phyloP scores from a whole-genome alignment of 371 early-diverging fungal genomes.

The Rhizomucor pusillus region DNA sequence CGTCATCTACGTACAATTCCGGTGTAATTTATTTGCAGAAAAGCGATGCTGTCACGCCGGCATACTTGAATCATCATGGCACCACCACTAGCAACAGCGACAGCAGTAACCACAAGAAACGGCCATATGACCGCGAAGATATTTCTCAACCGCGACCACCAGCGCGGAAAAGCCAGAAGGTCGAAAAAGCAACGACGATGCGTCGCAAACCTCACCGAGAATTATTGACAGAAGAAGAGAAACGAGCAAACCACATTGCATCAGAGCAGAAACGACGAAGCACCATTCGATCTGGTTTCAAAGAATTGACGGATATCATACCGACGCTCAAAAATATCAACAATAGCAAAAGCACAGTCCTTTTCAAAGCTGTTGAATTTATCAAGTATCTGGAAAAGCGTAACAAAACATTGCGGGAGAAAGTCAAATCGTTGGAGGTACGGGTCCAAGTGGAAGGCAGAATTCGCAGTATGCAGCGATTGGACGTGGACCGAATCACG shows the following conservation, averaged over 20 bases:
- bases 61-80: not conserved
- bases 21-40: slow-evolving; percentile 27
- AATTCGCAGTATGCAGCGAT: no score
- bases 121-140: not conserved
- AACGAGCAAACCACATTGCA: slow-evolving; percentile 87
- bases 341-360: slow-evolving; percentile 53
- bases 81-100: not conserved
- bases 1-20: slow-evolving; percentile 4
- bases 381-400: slow-evolving; percentile 47
- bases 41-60: slow-evolving; percentile 24
- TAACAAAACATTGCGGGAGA: slow-evolving; percentile 50
- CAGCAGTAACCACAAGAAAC: not conserved
- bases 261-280: slow-evolving; percentile 89
- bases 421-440: slow-evolving; percentile 44
- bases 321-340: slow-evolving; percentile 69
- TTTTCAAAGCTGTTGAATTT: slow-evolving; percentile 57
- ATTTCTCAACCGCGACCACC: no score
- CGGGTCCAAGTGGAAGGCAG: slow-evolving; percentile 36
- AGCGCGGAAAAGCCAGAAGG: not conserved
- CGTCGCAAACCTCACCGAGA: slow-evolving; percentile 51
- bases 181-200: slow-evolving; percentile 3
- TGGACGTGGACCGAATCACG: no score
- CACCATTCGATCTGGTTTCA: slow-evolving; percentile 82
- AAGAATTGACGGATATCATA: slow-evolving; percentile 77
- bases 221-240: slow-evolving; percentile 84